Evolutionary conservation across 495 filamentous ascomycete species (phyloP), one percentile per base, ranked within the genome.

Genomic region (Schizothecium vesticola): DNA sequence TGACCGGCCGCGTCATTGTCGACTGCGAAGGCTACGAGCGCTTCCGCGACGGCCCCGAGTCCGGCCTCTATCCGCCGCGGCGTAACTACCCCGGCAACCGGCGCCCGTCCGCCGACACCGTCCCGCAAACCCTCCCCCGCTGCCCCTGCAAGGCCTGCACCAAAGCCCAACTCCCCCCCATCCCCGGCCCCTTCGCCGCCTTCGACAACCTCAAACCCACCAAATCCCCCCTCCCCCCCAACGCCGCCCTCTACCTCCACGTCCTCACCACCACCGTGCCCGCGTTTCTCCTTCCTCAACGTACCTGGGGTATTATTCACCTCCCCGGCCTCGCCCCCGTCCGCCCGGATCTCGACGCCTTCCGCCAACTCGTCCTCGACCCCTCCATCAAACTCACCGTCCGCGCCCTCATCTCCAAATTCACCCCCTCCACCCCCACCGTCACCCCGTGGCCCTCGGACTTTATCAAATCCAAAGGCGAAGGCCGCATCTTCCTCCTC

Each of bases 401-500:
- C 58, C 70, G 76, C 55, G 77, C 80, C 0, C 75, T 83, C 25
- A 77, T 82, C n/a, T 77, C 77, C 33, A 76, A 77, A 63, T 74
- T 80, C 69, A 66, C 79, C 25, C 74, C 71, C 66, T 71, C 74
- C 56, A 76, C 80, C 61, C 74, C 79, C 19, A 69, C 65, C 64
- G 64, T 74, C 26, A 51, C 72, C 69, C 78, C 69, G 28, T 73
- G 67, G 80, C 80, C 69, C 73, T 68, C 73, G 59, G 83, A 85
- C 65, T 78, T 84, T 23, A 72, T 85, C 56, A 72, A 74, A 28
- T 78, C 80, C 59, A 84, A 84, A 72, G 83, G 83, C 64, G 73
- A 81, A 22, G 84, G 83, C 2, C 72, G 85, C 7, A 82, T 85
- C 64, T 78, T 87, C 31, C 78, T 87, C 1, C 78, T 88, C 0